These are phyloP conservation scores for Aspergillus eucalypticola DNA, from an alignment of 2,329 filamentous ascomycete genomes.

Conservation along the genomic window DNA sequence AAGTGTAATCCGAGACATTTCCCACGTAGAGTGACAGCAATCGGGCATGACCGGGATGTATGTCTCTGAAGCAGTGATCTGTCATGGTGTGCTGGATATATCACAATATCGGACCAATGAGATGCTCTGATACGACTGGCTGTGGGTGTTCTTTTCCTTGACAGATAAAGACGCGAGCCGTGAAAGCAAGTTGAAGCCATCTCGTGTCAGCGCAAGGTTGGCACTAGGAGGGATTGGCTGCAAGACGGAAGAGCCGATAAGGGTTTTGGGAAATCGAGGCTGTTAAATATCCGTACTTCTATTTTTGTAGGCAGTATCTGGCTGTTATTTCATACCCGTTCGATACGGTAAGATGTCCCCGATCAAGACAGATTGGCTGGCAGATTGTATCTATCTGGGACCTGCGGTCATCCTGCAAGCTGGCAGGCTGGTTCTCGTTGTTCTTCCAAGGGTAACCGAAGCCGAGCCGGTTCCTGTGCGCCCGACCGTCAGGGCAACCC, in stretches of 20 bases:
- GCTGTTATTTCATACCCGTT: background rate
- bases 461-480: background rate
- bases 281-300: background rate
- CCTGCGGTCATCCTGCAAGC: too few species aligned
- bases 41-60: background rate
- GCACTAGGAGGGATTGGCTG: background rate
- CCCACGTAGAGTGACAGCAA: conserved; percentile 3
- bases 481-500: background rate
- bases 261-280: background rate
- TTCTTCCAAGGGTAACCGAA: background rate
- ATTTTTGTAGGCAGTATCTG: background rate
- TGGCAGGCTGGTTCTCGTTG: background rate
- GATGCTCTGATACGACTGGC: too few species aligned
- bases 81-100: conserved; percentile 5
- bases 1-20: background rate
- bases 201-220: conserved; percentile 3
- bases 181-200: background rate
- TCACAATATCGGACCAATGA: background rate
- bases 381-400: background rate
- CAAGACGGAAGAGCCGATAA: background rate
- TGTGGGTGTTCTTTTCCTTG: background rate
- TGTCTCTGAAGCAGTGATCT: conserved; percentile 2
- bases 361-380: background rate
- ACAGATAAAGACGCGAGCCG: conserved; percentile 5
- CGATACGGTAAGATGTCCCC: background rate